Evolutionary conservation across 2,329 filamentous ascomycete genomes (phyloP).

Genomic region (Fonsecaea erecta): DNA sequence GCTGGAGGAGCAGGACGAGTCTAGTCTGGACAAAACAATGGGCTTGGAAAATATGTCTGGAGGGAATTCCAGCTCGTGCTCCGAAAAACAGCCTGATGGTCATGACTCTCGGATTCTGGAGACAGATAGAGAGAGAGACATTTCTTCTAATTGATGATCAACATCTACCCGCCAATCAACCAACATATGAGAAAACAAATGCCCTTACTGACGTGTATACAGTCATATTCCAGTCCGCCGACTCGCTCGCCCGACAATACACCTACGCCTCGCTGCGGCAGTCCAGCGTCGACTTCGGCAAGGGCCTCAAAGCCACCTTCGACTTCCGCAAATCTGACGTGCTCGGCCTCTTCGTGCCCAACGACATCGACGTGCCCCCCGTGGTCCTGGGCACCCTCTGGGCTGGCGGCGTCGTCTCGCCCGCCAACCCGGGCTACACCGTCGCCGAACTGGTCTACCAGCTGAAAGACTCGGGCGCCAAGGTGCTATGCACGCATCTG

Average conservation of each 20-base stretch:
- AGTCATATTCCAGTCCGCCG: constrained; percentile 80
- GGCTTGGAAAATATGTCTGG: no score
- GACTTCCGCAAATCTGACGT: constrained; percentile 84
- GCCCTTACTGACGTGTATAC: neutral
- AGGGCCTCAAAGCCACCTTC: constrained; percentile 74
- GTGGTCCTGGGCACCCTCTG: constrained; percentile 79
- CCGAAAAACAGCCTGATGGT: no score
- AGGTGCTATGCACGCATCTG: constrained; percentile 74
- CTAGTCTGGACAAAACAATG: no score
- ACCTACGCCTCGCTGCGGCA: constrained; percentile 71
- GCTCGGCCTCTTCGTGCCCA: constrained; percentile 80
- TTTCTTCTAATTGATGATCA: no score
- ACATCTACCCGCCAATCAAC: neutral
- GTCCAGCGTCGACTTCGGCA: constrained; percentile 75
- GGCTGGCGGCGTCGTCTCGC: constrained; percentile 81
- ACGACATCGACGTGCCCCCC: constrained; percentile 80
- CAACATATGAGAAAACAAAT: neutral
- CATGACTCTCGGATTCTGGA: no score
- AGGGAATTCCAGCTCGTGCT: no score
- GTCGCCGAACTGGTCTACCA: constrained; percentile 82
- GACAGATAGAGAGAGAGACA: no score
- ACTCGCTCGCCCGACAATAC: constrained; percentile 67
- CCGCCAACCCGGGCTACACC: constrained; percentile 87
- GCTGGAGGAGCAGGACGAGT: no score
- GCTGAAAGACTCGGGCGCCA: constrained; percentile 76